These are phyloP conservation scores for Davidsoniella australis DNA, from an alignment of 2,329 filamentous ascomycete species.

Conservation along the genomic window DNA sequence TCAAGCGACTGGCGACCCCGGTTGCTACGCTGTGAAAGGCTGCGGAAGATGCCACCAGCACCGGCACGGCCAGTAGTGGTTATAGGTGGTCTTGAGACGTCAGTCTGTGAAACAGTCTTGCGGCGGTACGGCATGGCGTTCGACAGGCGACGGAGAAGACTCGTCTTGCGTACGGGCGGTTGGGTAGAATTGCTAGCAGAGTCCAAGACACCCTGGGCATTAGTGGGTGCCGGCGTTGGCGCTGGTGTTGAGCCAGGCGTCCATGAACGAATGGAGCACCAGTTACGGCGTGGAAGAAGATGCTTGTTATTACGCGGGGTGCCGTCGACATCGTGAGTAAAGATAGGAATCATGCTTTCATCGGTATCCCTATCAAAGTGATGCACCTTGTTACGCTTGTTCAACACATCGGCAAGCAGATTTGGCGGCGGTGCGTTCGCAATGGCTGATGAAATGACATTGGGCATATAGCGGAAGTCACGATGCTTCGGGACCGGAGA, in stretches of 20 bases:
- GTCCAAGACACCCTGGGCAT: neutral
- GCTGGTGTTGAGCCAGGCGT: constrained; percentile 60
- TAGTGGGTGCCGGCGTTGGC: constrained; percentile 40
- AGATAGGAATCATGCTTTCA: constrained; percentile 91
- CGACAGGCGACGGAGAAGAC: constrained; percentile 27
- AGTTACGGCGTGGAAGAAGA: constrained; percentile 78
- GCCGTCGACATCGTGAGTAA: constrained; percentile 74
- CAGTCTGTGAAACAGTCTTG: constrained; percentile 17
- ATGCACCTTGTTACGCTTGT: constrained; percentile 75
- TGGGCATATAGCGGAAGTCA: constrained; percentile 94
- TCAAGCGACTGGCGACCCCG: neutral
- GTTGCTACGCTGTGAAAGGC: constrained; percentile 23
- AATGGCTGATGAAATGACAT: constrained; percentile 85
- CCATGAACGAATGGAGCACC: constrained; percentile 84
- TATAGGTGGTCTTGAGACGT: constrained; percentile 30
- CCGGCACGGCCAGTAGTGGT: constrained; percentile 20
- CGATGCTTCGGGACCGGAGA: constrained; percentile 58
- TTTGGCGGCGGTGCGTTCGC: constrained; percentile 82
- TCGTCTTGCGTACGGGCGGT: constrained; percentile 20
- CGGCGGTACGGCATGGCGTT: constrained; percentile 16
- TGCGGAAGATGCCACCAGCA: constrained; percentile 17
- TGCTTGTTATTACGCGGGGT: constrained; percentile 82
- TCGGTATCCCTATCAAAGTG: constrained; percentile 64
- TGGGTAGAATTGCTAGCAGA: constrained; percentile 25
- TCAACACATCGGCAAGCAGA: constrained; percentile 76